Evolutionary conservation across 257 asterid species (phyloP).

Genomic region (Jacaranda mimosifolia): DNA sequence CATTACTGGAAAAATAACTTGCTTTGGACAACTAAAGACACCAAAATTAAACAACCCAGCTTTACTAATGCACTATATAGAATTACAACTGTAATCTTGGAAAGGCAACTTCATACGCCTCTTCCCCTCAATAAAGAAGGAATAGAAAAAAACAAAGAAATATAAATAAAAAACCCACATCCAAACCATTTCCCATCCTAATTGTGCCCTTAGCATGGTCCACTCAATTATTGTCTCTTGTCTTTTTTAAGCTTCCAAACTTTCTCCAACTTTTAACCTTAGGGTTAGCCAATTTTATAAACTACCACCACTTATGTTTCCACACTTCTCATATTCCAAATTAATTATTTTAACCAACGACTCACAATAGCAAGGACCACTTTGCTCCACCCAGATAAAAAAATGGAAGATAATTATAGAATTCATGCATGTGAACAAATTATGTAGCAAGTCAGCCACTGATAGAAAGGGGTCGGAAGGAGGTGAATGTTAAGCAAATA

Average conservation of each 20-base stretch:
- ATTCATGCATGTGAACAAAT: conserved; percentile 46
- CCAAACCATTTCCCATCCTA: not conserved
- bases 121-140: not conserved
- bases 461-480: conserved; percentile 14
- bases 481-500: conserved; percentile 21
- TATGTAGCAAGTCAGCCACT: conserved; percentile 25
- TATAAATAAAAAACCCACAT: not conserved
- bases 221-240: conserved; percentile 16
- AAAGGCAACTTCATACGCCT: not conserved
- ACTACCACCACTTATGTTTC: conserved; percentile 1
- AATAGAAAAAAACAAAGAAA: not conserved
- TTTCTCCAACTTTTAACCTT: conserved; percentile 4
- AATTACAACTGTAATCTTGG: conserved; percentile 1
- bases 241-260: not conserved
- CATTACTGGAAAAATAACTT: no score
- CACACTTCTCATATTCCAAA: no score
- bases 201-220: conserved; percentile 48
- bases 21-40: no score
- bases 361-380: conserved; percentile 45
- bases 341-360: conserved; percentile 41
- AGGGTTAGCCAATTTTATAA: conserved; percentile 26
- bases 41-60: no score
- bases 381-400: conserved; percentile 16
- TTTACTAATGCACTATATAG: no score
- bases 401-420: conserved; percentile 28